phyloP scores from a whole-genome alignment of 2,329 filamentous ascomycete genomes.

The Trichoderma sp. region DNA sequence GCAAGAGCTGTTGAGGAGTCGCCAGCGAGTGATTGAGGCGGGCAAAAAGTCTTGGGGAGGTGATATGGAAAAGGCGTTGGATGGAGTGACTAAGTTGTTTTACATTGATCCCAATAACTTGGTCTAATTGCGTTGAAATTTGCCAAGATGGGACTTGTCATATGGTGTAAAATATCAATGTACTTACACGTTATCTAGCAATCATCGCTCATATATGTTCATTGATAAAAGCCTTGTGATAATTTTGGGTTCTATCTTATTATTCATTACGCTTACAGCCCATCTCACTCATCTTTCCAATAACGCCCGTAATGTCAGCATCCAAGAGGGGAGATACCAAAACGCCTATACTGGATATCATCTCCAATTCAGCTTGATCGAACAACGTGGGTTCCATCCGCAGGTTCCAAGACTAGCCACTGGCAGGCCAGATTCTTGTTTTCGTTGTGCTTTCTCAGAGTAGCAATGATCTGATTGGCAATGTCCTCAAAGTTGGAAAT shows the following conservation, averaged over 20 bases:
- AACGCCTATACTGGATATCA: background rate
- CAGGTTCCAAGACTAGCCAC: conserved; percentile 87
- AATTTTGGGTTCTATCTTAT: background rate
- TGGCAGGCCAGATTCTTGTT: conserved; percentile 70
- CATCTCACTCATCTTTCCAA: background rate
- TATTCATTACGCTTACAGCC: background rate
- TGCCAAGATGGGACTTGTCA: background rate
- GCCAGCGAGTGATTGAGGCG: conserved; percentile 1
- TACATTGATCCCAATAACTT: background rate
- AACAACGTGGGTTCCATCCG: conserved; percentile 62
- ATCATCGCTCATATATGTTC: background rate
- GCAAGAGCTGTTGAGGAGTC: conserved; percentile 5
- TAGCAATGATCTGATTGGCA: conserved; percentile 71
- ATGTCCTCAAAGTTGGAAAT: conserved; percentile 88
- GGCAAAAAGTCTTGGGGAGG: conserved; percentile 5
- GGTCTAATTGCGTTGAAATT: background rate
- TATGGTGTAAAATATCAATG: background rate
- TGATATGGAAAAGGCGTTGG: background rate
- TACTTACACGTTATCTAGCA: background rate
- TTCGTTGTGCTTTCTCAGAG: conserved; percentile 61
- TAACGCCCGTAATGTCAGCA: conserved; percentile 1
- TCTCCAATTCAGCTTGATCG: conserved; percentile 26
- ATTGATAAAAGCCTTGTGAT: background rate
- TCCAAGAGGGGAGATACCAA: background rate
- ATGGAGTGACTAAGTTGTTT: background rate